Evolutionary conservation across 2,329 filamentous ascomycete genomes (phyloP).

Genomic region (Xylaria sp.): DNA sequence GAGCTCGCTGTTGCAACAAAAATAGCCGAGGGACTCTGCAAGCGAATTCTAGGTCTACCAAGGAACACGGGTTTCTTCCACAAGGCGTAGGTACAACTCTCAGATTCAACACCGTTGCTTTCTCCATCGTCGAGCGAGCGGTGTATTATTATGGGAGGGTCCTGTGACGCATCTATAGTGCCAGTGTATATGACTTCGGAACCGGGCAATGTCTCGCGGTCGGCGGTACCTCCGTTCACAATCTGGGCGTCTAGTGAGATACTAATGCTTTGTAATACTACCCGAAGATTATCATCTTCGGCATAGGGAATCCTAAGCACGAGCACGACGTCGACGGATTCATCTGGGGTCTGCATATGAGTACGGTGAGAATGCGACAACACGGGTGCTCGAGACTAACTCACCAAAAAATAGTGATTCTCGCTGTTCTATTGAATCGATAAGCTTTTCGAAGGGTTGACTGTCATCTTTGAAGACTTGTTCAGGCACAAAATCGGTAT

Average conservation of each 20-base stretch:
- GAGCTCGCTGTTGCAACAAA: conserved; percentile 72
- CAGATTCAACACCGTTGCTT: conserved; percentile 39
- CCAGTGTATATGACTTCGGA: conserved; percentile 71
- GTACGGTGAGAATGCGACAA: conserved; percentile 55
- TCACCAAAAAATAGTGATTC: conserved; percentile 78
- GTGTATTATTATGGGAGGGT: conserved; percentile 63
- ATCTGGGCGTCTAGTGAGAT: conserved; percentile 76
- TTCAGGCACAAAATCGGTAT: conserved; percentile 66
- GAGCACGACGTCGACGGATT: conserved; percentile 75
- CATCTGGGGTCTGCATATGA: conserved; percentile 72
- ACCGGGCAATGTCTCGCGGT: conserved; percentile 59
- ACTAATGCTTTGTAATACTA: conserved; percentile 70
- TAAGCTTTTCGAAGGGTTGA: conserved; percentile 58
- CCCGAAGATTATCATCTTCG: conserved; percentile 66
- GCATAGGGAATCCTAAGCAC: conserved; percentile 73
- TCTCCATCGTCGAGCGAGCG: conserved; percentile 49
- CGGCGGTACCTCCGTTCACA: conserved; percentile 65
- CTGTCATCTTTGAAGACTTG: conserved; percentile 59
- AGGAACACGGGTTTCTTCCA: conserved; percentile 72
- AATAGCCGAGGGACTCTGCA: conserved; percentile 73
- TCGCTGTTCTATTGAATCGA: conserved; percentile 70
- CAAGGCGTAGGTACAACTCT: conserved; percentile 62
- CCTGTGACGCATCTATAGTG: conserved; percentile 60
- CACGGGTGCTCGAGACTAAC: conserved; percentile 49
- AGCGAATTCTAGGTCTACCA: conserved; percentile 69